These are phyloP conservation scores for Metschnikowia aberdeeniae DNA, from an alignment of 805 yeast genomes.

Conservation along the genomic window DNA sequence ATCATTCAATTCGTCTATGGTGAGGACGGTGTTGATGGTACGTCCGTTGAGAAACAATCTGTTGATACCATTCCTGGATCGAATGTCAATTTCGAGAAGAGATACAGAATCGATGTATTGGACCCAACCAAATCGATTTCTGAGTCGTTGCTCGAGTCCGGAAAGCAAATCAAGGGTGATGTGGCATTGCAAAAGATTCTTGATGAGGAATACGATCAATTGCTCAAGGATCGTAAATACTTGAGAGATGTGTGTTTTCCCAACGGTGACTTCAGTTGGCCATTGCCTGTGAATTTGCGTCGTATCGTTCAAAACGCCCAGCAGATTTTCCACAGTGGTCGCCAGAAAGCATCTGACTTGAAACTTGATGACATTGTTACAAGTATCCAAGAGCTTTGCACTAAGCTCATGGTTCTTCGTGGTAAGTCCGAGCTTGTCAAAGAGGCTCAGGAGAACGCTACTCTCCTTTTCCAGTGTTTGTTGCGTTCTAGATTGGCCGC, in stretches of 20 bases:
- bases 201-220: constrained; percentile 81
- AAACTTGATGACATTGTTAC: constrained; percentile 74
- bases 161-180: constrained; percentile 87
- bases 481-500: constrained; percentile 89
- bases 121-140: constrained; percentile 57
- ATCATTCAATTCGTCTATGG: constrained; percentile 95
- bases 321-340: constrained; percentile 92
- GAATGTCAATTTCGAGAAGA: constrained; percentile 71
- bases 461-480: constrained; percentile 83
- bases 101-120: constrained; percentile 84
- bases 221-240: constrained; percentile 69
- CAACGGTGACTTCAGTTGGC: constrained; percentile 96
- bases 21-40: constrained; percentile 98
- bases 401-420: constrained; percentile 69
- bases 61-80: constrained; percentile 95
- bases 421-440: constrained; percentile 68
- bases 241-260: constrained; percentile 78
- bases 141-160: constrained; percentile 79
- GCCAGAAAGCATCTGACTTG: constrained; percentile 84
- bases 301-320: constrained; percentile 97
- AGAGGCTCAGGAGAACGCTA: constrained; percentile 92
- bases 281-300: constrained; percentile 93
- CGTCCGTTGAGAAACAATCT: constrained; percentile 95
- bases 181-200: constrained; percentile 72
- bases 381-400: constrained; percentile 66